Evolutionary conservation across 768 basidiomycete species (phyloP).

Genomic region (Panus rudis): DNA sequence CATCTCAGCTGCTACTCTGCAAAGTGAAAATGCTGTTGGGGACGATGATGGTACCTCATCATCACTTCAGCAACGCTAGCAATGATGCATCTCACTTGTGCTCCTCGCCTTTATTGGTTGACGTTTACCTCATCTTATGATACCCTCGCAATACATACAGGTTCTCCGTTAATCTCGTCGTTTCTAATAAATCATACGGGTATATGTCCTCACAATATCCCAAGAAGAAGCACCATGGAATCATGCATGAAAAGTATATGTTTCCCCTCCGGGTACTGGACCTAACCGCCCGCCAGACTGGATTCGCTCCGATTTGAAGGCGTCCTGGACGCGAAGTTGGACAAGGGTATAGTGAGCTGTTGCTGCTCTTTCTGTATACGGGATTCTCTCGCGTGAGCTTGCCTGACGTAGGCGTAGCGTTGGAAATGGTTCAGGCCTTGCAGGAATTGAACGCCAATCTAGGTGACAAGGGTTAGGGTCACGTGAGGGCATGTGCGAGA

Average conservation of each 20-base stretch:
- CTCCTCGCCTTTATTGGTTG: too few species aligned
- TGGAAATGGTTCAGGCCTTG: conserved; percentile 84
- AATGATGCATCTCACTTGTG: too few species aligned
- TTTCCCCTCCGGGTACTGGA: background rate
- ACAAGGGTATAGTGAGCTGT: conserved; percentile 28
- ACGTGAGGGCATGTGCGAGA: conserved; percentile 1
- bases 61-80: too few species aligned
- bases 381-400: conserved; percentile 61
- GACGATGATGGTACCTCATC: too few species aligned
- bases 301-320: conserved; percentile 42
- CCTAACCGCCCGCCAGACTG: conserved; percentile 31
- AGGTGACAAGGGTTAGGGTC: conserved; percentile 4
- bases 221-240: background rate
- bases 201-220: too few species aligned
- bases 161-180: background rate
- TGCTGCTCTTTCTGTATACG: conserved; percentile 27
- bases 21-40: too few species aligned
- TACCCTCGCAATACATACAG: background rate
- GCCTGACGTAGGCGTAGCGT: conserved; percentile 79
- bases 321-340: conserved; percentile 26
- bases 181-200: too few species aligned
- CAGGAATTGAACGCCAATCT: conserved; percentile 78
- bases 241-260: background rate
- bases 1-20: too few species aligned
- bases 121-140: background rate